phyloP scores from a whole-genome alignment of 2,329 filamentous ascomycete species.

The Neonectria neomacrospora region DNA sequence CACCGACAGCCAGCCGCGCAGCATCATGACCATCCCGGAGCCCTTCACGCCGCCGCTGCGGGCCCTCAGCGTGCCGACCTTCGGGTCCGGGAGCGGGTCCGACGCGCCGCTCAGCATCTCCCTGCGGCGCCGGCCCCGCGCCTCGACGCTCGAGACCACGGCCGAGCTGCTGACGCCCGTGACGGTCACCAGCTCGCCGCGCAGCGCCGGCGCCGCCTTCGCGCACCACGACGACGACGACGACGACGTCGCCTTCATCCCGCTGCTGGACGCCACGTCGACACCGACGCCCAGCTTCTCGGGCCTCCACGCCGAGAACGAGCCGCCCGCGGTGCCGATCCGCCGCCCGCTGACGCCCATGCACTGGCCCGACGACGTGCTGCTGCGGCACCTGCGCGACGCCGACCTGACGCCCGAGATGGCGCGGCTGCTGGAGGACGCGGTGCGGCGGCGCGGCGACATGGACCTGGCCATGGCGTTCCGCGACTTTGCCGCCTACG shows the following conservation, averaged over 20 bases:
- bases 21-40: conserved; percentile 32
- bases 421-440: conserved; percentile 52
- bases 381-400: conserved; percentile 55
- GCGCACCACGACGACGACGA: conserved; percentile 47
- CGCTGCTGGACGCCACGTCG: conserved; percentile 40
- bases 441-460: conserved; percentile 48
- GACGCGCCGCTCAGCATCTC: conserved; percentile 25
- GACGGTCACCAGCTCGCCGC: conserved; percentile 39
- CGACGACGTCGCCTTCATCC: conserved; percentile 49
- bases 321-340: conserved; percentile 29
- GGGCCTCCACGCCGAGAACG: conserved; percentile 28
- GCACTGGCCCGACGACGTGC: conserved; percentile 54
- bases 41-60: conserved; percentile 46
- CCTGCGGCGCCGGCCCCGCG: conserved; percentile 37
- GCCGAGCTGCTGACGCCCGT: conserved; percentile 41
- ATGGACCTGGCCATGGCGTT: conserved; percentile 49
- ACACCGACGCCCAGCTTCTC: conserved; percentile 6
- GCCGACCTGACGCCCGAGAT: conserved; percentile 56
- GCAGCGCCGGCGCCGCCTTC: conserved; percentile 32
- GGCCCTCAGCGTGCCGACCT: conserved; percentile 35
- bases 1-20: conserved; percentile 33
- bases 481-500: conserved; percentile 49
- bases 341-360: conserved; percentile 34
- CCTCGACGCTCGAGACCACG: conserved; percentile 46
- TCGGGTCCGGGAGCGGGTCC: conserved; percentile 39